phyloP scores from a whole-genome alignment of 2,329 filamentous ascomycete species.

The Blastomyces percursus region DNA sequence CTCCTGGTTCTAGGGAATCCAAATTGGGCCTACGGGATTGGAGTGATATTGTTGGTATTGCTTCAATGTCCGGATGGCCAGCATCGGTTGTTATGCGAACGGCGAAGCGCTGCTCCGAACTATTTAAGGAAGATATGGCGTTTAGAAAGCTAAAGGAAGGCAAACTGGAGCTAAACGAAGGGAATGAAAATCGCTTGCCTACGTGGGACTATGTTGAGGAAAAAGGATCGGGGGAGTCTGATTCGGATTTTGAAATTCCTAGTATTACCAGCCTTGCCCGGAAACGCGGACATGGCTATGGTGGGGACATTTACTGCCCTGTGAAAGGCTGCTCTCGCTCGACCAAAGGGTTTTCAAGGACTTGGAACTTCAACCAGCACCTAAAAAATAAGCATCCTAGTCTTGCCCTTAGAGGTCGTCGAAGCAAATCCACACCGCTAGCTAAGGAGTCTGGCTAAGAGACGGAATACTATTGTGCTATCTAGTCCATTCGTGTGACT shows the following conservation, averaged over 20 bases:
- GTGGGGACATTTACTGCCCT: constrained; percentile 23
- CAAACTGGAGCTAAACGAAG: constrained; percentile 12
- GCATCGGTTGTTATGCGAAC: constrained; percentile 54
- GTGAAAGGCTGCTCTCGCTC: constrained; percentile 22
- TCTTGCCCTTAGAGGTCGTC: not conserved
- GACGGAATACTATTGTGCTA: not conserved
- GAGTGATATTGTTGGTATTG: constrained; percentile 72
- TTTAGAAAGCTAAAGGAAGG: constrained; percentile 47
- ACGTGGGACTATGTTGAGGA: constrained; percentile 25
- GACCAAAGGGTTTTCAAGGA: constrained; percentile 24
- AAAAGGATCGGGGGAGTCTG: constrained; percentile 18
- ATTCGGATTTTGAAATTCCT: constrained; percentile 14
- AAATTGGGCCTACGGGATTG: constrained; percentile 54
- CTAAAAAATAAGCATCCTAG: constrained; percentile 23
- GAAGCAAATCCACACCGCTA: not conserved
- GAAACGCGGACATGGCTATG: not conserved
- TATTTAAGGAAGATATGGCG: constrained; percentile 64
- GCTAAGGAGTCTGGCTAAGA: not conserved
- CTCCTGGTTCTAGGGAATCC: constrained; percentile 5
- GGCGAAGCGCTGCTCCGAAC: constrained; percentile 58
- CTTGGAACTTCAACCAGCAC: constrained; percentile 30
- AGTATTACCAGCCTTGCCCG: not conserved
- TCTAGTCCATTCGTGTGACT: not conserved
- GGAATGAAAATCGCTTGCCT: constrained; percentile 15
- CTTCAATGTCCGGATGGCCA: constrained; percentile 62